Conservation (phyloP, 108 stramenopile species). For the Nannochloropsis gaditana region DNA sequence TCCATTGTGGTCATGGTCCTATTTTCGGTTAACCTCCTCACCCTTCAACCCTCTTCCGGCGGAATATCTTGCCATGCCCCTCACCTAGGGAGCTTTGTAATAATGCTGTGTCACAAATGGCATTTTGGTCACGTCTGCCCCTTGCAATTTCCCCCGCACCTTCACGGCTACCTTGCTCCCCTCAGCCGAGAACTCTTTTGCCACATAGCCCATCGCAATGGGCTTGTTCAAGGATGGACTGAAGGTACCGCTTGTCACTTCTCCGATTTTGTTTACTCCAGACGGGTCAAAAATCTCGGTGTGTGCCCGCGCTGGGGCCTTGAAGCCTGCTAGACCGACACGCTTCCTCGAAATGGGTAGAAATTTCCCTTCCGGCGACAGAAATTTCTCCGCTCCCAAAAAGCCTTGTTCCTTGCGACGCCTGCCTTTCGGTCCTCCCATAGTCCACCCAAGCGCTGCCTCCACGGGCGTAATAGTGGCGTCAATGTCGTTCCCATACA, state of each 20-base stretch:
- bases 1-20: too few species aligned
- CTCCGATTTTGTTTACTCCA: constrained; percentile 73
- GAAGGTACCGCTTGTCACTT: constrained; percentile 80
- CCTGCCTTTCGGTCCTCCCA: constrained; percentile 77
- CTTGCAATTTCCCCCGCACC: constrained; percentile 84
- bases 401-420: constrained; percentile 82
- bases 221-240: constrained; percentile 80
- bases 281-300: constrained; percentile 81
- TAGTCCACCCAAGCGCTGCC: constrained; percentile 85
- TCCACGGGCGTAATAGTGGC: constrained; percentile 85
- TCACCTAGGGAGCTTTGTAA: constrained; percentile 52
- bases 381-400: constrained; percentile 80
- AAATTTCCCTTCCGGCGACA: constrained; percentile 83
- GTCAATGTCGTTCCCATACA: constrained; percentile 96
- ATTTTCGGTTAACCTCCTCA: not conserved
- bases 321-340: constrained; percentile 91
- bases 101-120: constrained; percentile 91
- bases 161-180: constrained; percentile 77
- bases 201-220: constrained; percentile 99
- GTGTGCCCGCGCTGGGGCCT: constrained; percentile 86
- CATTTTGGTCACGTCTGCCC: constrained; percentile 83
- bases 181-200: constrained; percentile 62
- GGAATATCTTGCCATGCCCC: not conserved
- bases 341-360: constrained; percentile 64
- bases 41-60: not conserved